Percentiles rank a stretch among this genome's conserved stretches.
These are phyloP conservation scores for Agapanthus africanus DNA, from an alignment of 106 monocot species.

Conservation along the genomic window DNA sequence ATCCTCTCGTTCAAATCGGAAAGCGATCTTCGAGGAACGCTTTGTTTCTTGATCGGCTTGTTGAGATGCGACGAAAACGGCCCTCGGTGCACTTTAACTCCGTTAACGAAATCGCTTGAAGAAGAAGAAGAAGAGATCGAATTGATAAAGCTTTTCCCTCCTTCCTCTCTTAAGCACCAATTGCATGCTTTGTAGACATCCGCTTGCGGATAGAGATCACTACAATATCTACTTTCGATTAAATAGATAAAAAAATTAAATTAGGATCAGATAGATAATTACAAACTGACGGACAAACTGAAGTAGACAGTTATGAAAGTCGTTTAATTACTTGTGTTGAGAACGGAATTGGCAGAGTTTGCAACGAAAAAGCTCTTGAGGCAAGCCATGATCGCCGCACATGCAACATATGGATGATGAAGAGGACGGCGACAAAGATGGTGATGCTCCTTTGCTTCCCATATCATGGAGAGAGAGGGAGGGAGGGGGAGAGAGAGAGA, in stretches of 20 bases:
- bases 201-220: constrained; percentile 13
- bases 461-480: too few relatives aligned
- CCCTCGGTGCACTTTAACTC: neutral
- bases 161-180: constrained; percentile 15
- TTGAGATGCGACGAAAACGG: constrained; percentile 4
- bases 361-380: constrained; percentile 43
- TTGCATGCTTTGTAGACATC: constrained; percentile 10
- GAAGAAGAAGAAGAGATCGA: neutral
- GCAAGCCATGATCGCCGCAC: constrained; percentile 45
- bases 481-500: too few relatives aligned
- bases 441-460: neutral
- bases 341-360: constrained; percentile 22
- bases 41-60: constrained; percentile 18
- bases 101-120: neutral
- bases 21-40: neutral
- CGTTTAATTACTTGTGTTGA: constrained; percentile 38
- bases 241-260: too few relatives aligned
- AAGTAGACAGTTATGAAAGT: too few relatives aligned
- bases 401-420: constrained; percentile 33
- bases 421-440: neutral
- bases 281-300: neutral
- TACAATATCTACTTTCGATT: constrained; percentile 3
- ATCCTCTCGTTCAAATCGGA: neutral
- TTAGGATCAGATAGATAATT: neutral
- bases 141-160: neutral